Base-by-base conservation (phyloP, 129 eudicot genomes). In the Ambrosia artemisiifolia region DNA sequence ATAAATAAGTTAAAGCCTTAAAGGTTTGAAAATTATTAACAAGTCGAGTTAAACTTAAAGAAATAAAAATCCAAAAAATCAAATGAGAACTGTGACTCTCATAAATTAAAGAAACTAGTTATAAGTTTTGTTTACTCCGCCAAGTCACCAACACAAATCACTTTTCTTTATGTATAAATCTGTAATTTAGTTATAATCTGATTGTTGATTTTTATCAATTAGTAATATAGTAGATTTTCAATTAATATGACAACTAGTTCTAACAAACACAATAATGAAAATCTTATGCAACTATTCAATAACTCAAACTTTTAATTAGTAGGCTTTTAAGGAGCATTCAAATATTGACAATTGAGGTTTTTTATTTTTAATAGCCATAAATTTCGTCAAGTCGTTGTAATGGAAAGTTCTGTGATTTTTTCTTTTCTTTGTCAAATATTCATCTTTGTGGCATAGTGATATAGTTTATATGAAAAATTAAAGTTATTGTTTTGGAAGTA, bases 321-420 rank as follows among this genome's bases (percentile, higher is more conserved):
- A 56, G 63, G 63, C 11, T 56, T 24, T 56, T 20, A 56, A 16
- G n/a, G 34, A 57, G 63, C 63, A 57, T 28, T 57, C 63, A 24
- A 8, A 24, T 28, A 4, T 57, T 24, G 63, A 57, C 63, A 57
- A 24, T 57, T 57, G 17, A 24, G 38, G 17, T 28, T 24, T 57
- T 24, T 28, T 30, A 57, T 34, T 24, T 57, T 1, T 18, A 57
- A 12, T 28, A 28, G 11, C 63, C 38, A 57, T 57, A 11, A 6
- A 56, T 10, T 12, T 12, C 11, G 30, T 18, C 19, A 55, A 55
- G 62, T 19, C 62, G 14, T 55, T 55, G 18, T 0, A 49, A 49
- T 49, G 17, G 55, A 49, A 49, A 49, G 19, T 49, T 49, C 55
- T 14, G 2, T 49, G 7, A 2, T 48, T 43, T 24, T 24, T 24